Conservation (phyloP, 192 early-diverging fungal species). For the Dimargaris xerosporica region DNA sequence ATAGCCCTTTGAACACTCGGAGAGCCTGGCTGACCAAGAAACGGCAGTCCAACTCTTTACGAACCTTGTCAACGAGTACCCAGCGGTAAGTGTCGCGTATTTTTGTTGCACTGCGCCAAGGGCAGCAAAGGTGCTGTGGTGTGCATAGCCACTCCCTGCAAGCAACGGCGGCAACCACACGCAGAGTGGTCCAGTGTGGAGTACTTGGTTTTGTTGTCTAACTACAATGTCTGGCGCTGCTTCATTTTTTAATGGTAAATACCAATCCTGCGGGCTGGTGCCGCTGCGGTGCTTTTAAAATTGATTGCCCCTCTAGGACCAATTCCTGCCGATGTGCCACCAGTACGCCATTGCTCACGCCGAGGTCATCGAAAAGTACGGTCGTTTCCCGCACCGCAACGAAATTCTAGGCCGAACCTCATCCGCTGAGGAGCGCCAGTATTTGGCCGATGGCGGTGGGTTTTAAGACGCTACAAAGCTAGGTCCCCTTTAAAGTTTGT, state of each 20-base stretch:
- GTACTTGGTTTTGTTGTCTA: no score
- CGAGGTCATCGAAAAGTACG: conserved; percentile 38
- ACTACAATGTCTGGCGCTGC: no score
- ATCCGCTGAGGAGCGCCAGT: conserved; percentile 35
- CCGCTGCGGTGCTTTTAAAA: no score
- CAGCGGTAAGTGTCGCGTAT: conserved; percentile 18
- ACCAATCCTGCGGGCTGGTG: no score
- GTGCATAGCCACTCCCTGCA: no score
- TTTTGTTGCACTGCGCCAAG: no score
- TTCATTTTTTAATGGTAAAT: no score
- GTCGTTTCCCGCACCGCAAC: conserved; percentile 46
- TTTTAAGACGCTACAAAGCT: not conserved
- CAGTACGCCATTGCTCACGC: conserved; percentile 27
- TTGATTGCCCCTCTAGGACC: no score
- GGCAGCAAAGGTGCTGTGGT: no score
- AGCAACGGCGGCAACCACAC: no score
- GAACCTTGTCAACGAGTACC: conserved; percentile 23
- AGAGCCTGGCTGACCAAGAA: conserved; percentile 39
- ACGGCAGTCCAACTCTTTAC: conserved; percentile 30
- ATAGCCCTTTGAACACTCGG: conserved; percentile 46
- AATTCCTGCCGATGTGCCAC: no score
- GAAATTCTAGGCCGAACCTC: conserved; percentile 29
- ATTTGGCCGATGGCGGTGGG: conserved; percentile 17
- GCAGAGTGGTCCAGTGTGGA: no score
- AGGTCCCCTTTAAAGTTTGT: not conserved